Evolutionary conservation across 441 rosid species (phyloP), one percentile per base, ranked within the genome.

Genomic region (Populus hybrid): DNA sequence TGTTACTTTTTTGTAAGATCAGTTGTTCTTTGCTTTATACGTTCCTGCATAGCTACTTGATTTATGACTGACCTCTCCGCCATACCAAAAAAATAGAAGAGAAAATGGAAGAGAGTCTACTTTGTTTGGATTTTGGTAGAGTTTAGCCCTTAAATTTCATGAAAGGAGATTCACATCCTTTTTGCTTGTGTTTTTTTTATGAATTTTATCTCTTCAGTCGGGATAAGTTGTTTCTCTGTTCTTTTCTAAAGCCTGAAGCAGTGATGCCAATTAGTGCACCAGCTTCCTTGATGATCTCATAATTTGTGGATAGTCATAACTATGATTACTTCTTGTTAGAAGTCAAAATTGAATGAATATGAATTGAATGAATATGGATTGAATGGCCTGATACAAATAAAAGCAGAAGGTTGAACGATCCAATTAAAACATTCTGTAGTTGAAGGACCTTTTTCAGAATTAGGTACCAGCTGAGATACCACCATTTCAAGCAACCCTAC

Each of bases 1-100:
- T 71, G 28, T 72, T 45, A 31, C 36, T 64, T 65, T 21, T 77
- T 74, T 74, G 14, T 24, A 18, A 45, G 36, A 77, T 80, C 63
- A 78, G 67, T 76, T 26, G 64, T 31, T 63, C 64, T 18, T 77
- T 67, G 24, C 40, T n/a, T 71, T 69, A 35, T 35, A 2, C 24
- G 38, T 72, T 76, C 9, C 3, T 66, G 68, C 11, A 14, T 26
- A 36, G 24, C 26, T 68, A 35, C n/a, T 74, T 69, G 73, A 14
- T 53, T 64, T 74, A 7, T 31, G 53, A 69, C 24, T 68, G 18
- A 11, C 36, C 24, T 50, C 23, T 35, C 5, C 3, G 31, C 16
- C 18, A 29, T 26, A 5, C 67, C 31, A 18, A 14, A 28, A 68
- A 33, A 29, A 8, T 16, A 28, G 35, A 35, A 28, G 40, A 35